Evolutionary conservation across 2,329 filamentous ascomycete genomes (phyloP), one percentile per base, ranked within the genome.

Genomic region (Paraphaeosphaeria minitans): DNA sequence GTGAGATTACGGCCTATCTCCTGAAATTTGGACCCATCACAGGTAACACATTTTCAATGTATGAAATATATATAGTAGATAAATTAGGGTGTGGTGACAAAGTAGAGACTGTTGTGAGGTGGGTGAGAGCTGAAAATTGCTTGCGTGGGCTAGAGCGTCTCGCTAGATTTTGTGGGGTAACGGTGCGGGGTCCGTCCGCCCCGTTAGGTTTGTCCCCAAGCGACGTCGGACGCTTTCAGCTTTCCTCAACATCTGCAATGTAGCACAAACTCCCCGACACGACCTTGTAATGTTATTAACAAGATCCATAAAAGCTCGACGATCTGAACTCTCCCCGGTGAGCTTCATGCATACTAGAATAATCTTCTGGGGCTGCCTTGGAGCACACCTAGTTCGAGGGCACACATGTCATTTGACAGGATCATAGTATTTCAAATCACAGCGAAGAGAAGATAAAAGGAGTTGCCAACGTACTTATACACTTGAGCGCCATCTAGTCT

Each of bases 1-100:
- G 65, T 66, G 72, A 45, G 72, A 75, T 75, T 59, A 71, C 68
- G 67, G 66, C 67, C 59, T 58, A 71, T 69, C 71, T 75, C 73
- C 72, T 70, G 66, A 68, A 58, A 64, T 69, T 53, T 53, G 51
- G 51, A 76, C 73, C 73, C 73, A 53, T 67, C 66, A 75, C 73
- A 76, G 72, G 73, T 76, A 58, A 41, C 43, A 60, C 29, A 61
- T 51, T 33, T 7, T 3, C 0, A 45, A 53, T 52, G 49, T 45
- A 7, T 1, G 21, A 6, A 6, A 2, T 10, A 29, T 63, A 67
- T 68, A 66, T 69, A 55, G 19, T 7, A 50, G 9, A 13, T 21
- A 2, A 22, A 0, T 9, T 1, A 22, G n/a, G 22, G 10, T 2
- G 9, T 10, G 8, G 29, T 5, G 29, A 31, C 4, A 12, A 31